Evolutionary conservation across 75 land plant genomes (phyloP), one percentile per base, ranked within the genome.

Genomic region (Cunninghamia lanceolata): DNA sequence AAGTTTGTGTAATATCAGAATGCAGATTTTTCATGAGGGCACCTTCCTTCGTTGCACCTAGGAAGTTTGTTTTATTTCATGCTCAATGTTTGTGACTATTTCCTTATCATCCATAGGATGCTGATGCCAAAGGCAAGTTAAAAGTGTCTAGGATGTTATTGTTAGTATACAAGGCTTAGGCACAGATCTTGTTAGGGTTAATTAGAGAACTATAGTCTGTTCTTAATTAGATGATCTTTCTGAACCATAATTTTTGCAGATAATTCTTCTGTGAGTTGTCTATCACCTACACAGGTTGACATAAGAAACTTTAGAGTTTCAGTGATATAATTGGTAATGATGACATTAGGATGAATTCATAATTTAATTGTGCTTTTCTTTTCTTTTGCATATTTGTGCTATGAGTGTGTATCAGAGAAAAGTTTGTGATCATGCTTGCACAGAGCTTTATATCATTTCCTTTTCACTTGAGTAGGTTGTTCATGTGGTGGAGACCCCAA

Each of bases 401-500:
- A 30, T 8, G 13, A 10, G 6, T 4, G 68, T 59, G 6, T 28
- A 21, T 66, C 30, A 0, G 30, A 30, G 74, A 70, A 70, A 28
- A 78, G 30, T 78, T 78, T 42, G 45, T 42, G 82, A 78, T 78
- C n/a, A 21, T 70, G 34, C 74, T 70, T 32, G 74, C 34, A 70
- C 34, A 70, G 9, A 70, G 39, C 85, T 38, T 82, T 25, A 30
- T 40, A 45, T 36, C 28, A 43, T 81, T 66, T 85, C 82, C 36
- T 39, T 66, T 85, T n/a, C 63, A 70, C 32, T 46, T 71, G 32
- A 40, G 19, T 86, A 93, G 99, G 96, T 95, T 77, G 98, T 98
- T 36, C 99, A 98, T 86, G 96, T 98, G 54, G 95, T 98, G 86
- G 95, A 96, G 47, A 79, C 95, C 46, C 88, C 89, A 59, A 91